These are phyloP conservation scores for Kwoniella pini DNA, from an alignment of 768 basidiomycete species.

Conservation along the genomic window DNA sequence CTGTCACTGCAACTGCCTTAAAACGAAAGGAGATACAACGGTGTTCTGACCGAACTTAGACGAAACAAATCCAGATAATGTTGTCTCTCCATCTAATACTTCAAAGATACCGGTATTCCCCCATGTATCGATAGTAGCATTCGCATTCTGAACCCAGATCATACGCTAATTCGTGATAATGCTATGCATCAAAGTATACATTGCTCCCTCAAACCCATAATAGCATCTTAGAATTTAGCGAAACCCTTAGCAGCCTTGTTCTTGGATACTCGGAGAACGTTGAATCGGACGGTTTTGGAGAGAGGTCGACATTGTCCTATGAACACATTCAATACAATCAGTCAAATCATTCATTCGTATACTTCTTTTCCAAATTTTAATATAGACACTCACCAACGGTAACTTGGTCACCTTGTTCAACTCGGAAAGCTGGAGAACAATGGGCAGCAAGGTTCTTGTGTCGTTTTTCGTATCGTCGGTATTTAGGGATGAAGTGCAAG, in stretches of 20 bases:
- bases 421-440: slow-evolving; percentile 98
- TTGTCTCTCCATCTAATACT: no score
- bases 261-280: slow-evolving; percentile 92
- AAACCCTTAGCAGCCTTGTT: slow-evolving; percentile 93
- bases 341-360: no score
- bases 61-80: no score
- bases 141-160: neutral
- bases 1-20: no score
- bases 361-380: no score
- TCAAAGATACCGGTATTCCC: no score
- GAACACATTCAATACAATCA: slow-evolving; percentile 10
- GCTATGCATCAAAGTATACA: slow-evolving; percentile 27
- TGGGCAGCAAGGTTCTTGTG: slow-evolving; percentile 99
- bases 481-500: slow-evolving; percentile 77
- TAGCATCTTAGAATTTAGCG: slow-evolving; percentile 71
- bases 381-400: slow-evolving; percentile 77
- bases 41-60: no score
- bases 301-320: slow-evolving; percentile 96
- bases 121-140: neutral
- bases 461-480: slow-evolving; percentile 87
- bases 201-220: slow-evolving; percentile 8
- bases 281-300: slow-evolving; percentile 99
- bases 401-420: slow-evolving; percentile 87
- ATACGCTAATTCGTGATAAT: slow-evolving; percentile 12
- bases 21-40: no score